Base-by-base conservation (phyloP, 306 rosid species). In the Oemleria cerasiformis region DNA sequence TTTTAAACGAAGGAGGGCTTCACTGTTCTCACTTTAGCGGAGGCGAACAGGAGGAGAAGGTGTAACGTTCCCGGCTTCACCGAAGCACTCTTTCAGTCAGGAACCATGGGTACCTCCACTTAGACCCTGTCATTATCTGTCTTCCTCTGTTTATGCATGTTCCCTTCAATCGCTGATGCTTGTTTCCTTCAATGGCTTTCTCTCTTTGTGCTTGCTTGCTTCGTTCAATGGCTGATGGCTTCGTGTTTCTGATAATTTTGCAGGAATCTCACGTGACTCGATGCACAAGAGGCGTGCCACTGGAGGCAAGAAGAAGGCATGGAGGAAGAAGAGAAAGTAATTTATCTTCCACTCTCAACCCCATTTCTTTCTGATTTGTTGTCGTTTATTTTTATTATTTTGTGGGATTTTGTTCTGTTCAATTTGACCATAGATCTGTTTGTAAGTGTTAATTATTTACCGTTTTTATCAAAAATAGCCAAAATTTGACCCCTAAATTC, bases 261-360 rank as follows among this genome's bases (percentile, higher is more conserved):
- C 38, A 81, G 85, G 85, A 73, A 81, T 81, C 76, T 81, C 85
- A 10, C 85, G 85, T 77, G 85, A 81, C 63, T 81, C 85, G 62
- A 81, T 81, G 85, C 85, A 81, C 81, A 81, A 81, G 76, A 61
- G 85, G 48, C 85, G 85, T 65, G 85, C 81, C 50, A 81, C 85
- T 65, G 85, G 85, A 77, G 85, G 85, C 70, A 81, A 81, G 76
- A 81, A 81, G 81, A 81, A 81, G 81, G 81, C 81, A 1, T 81
- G 85, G 85, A 81, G 85, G 76, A 81, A 81, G 85, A 81, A 81
- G 85, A 43, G 85, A 68, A 81, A 81, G 85, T 81, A 81, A 76
- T 41, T 17, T 3, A 5, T 58, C 34, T 63, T 40, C 53, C 44
- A 21, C 30, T n/a, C 16, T 60, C 65, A 34, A 16, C 1, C 3